phyloP scores from a whole-genome alignment of 768 basidiomycete genomes.

The Auriscalpium orientale region DNA sequence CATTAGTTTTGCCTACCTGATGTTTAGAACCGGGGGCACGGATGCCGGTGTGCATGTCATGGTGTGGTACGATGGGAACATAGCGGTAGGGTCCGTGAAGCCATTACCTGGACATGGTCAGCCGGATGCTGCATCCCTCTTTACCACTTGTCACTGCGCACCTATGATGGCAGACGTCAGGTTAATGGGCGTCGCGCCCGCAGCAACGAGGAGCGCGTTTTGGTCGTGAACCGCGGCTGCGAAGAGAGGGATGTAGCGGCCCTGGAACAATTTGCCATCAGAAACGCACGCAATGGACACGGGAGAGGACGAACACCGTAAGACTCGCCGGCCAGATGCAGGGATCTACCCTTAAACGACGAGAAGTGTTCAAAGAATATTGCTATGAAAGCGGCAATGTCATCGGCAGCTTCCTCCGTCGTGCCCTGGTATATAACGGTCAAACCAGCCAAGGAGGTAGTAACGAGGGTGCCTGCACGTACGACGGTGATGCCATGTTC shows the following conservation, averaged over 20 bases:
- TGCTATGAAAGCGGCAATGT: conserved; percentile 62
- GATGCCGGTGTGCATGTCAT: conserved; percentile 48
- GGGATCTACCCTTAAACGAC: conserved; percentile 55
- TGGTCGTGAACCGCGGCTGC: conserved; percentile 42
- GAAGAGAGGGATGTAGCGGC: conserved; percentile 45
- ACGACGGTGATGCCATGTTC: conserved; percentile 56
- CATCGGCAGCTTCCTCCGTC: conserved; percentile 59
- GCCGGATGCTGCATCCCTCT: neutral
- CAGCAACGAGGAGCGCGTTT: conserved; percentile 32
- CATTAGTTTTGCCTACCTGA: conserved; percentile 26
- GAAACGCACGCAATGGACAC: neutral
- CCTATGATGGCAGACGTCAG: conserved; percentile 44
- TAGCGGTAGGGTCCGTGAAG: conserved; percentile 30
- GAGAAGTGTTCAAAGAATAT: conserved; percentile 72
- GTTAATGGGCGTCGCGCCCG: conserved; percentile 43
- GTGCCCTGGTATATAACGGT: conserved; percentile 33
- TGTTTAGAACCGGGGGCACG: conserved; percentile 37
- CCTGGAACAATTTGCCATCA: conserved; percentile 23
- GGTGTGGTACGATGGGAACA: conserved; percentile 39
- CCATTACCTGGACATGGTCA: conserved; percentile 32
- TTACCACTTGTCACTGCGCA: conserved; percentile 10
- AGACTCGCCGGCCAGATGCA: conserved; percentile 38
- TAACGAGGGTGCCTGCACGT: conserved; percentile 13
- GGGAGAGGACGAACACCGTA: conserved; percentile 35
- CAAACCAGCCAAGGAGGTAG: neutral